A percentile compares a stretch with the other conserved stretches of the same genome.
These are phyloP conservation scores for Colletotrichum higginsianum DNA, from an alignment of 2,329 filamentous ascomycete species.

Conservation along the genomic window DNA sequence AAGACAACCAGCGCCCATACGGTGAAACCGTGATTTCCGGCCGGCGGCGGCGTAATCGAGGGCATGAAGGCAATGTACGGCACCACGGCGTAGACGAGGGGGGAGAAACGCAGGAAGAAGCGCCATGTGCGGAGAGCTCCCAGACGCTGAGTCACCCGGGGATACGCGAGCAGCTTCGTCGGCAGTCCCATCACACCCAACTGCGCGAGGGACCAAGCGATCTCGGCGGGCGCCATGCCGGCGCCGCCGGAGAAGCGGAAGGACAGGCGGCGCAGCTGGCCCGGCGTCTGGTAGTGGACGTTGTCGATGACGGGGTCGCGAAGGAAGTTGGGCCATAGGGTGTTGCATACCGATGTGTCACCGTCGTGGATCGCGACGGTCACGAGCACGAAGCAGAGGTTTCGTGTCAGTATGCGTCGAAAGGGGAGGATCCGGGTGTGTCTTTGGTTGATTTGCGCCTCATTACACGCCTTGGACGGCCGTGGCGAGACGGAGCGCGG, in stretches of 20 bases:
- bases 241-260: constrained; percentile 1
- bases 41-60: not conserved
- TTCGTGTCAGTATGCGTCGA: not conserved
- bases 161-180: not conserved
- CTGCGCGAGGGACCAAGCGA: constrained; percentile 1
- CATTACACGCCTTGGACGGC: not conserved
- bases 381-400: not conserved
- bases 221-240: not conserved
- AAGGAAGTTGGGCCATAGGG: not conserved
- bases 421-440: not conserved
- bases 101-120: not conserved
- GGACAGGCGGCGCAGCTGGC: not conserved
- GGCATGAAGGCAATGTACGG: not conserved
- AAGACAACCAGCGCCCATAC: not conserved
- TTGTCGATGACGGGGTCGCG: constrained; percentile 10
- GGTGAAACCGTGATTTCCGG: not conserved
- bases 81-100: not conserved
- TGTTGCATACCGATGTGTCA: not conserved
- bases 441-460: not conserved
- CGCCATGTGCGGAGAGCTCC: not conserved
- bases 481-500: too few species aligned
- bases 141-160: not conserved
- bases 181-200: constrained; percentile 3
- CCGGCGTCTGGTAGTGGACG: not conserved
- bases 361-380: constrained; percentile 2